Base-by-base conservation (phyloP, 1,139 yeast genomes). In the Candida tunisiensis region DNA sequence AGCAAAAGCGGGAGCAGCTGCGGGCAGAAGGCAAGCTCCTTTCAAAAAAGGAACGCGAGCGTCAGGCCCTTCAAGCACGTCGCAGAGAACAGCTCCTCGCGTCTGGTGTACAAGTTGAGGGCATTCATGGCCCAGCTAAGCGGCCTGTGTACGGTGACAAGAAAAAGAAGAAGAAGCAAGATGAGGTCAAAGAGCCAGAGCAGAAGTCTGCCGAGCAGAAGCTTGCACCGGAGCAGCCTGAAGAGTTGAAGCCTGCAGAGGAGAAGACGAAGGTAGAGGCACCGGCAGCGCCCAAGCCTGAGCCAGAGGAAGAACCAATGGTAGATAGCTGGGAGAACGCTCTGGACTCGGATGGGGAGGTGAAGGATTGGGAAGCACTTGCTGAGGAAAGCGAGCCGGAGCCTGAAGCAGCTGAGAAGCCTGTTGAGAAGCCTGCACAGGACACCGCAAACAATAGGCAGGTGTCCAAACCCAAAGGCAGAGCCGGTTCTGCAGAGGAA, bases 21-120 rank as follows among this genome's bases (percentile, higher is more conserved):
- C 79, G 80, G 57, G 92, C 94, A 15, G 94, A 85, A 54, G 99
- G 99, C 45, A 88, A 57, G 33, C 50, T 53, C 11, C 43, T 58
- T 49, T 79, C 95, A 34, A 88, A 80, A 60, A 88, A 85, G 51
- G 98, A 88, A 60, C 82, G 79, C 55, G 95, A 85, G 54, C 93
- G 83, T 49, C 78, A 79, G 60, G 79, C 74, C 32, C 55, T 74
- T 26, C 71, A 74, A 45, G 96, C 88, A 48, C 77, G 79, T 50
- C 80, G 96, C 59, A 79, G 93, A 53, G 75, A 79, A 40, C 88
- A 77, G 42, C 63, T 88, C 40, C 63, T 88, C 39, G 75, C 74
- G 33, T 60, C 82, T 17, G 79, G 85, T 38, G 67, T 82, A 29
- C 57, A 60, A 28, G 82, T 85, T 39, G 78, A 41, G 14, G 45